These are phyloP conservation scores for Allomyces macrogynus DNA, from an alignment of 192 early-diverging fungal genomes.

Conservation along the genomic window DNA sequence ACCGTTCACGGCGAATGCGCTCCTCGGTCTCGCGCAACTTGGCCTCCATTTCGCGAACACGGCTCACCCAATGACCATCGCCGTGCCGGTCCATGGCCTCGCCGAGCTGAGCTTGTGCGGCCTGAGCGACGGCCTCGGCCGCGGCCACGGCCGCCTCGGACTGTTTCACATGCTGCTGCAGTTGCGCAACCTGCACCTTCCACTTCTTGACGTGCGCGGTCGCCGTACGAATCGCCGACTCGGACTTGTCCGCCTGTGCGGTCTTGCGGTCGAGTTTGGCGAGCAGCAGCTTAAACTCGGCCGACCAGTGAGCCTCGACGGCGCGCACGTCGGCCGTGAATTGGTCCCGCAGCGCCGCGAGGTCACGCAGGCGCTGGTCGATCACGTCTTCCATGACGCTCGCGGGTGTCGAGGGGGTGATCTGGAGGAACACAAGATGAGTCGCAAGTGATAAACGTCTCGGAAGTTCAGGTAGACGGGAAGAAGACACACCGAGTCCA, in stretches of 20 bases:
- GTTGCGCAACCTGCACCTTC: neutral
- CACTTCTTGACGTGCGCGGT: neutral
- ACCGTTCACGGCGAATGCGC: neutral
- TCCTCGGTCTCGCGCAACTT: neutral
- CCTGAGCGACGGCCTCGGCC: neutral
- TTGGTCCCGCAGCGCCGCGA: neutral
- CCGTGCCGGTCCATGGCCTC: neutral
- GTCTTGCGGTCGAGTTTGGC: neutral
- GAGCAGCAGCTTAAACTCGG: neutral
- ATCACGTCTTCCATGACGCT: neutral
- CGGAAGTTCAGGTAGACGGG: too few species aligned
- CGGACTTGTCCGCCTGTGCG: neutral
- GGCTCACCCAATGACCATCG: neutral
- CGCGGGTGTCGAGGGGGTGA: neutral
- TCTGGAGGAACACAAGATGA: neutral
- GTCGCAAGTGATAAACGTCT: too few species aligned
- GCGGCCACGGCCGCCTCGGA: neutral
- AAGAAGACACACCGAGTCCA: neutral
- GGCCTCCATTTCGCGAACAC: neutral
- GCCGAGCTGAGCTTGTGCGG: neutral
- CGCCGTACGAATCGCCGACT: neutral
- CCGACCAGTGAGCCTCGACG: neutral
- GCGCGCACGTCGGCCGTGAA: neutral
- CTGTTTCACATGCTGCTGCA: neutral
- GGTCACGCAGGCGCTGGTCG: neutral